Conservation (phyloP, 495 filamentous ascomycete species). For the Aspergillus sclerotioniger region DNA sequence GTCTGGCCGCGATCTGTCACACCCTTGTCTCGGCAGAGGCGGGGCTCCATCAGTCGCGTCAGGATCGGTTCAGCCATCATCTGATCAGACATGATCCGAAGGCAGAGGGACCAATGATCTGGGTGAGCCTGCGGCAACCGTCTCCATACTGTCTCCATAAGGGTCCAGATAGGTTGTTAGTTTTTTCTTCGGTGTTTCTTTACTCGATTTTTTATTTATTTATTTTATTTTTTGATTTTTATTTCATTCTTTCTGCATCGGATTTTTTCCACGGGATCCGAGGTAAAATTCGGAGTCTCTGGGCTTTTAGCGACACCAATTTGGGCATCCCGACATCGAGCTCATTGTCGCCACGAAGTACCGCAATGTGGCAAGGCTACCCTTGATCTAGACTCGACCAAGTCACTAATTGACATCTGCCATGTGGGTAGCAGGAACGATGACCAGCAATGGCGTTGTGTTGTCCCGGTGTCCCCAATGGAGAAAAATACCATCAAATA, state of each 20-base stretch:
- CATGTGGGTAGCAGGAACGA: slow-evolving; percentile 10
- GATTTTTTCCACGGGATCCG: too few species aligned
- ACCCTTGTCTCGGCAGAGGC: neutral
- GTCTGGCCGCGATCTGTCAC: slow-evolving; percentile 1
- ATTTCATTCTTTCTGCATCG: too few species aligned
- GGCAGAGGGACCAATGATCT: neutral
- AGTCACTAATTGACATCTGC: slow-evolving; percentile 10
- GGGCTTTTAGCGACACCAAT: neutral
- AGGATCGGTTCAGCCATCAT: neutral
- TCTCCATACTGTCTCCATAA: neutral
- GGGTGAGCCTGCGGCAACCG: neutral
- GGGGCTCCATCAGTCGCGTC: neutral
- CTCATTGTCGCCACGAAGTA: neutral
- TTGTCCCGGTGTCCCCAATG: slow-evolving; percentile 1
- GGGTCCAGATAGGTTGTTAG: neutral
- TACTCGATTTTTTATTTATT: neutral
- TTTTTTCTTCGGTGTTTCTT: neutral
- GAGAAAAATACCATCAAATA: neutral
- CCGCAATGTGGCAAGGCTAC: slow-evolving; percentile 3
- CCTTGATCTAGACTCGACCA: slow-evolving; percentile 7
- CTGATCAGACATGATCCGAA: neutral
- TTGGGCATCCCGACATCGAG: neutral
- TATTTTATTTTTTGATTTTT: neutral
- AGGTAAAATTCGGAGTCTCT: neutral
- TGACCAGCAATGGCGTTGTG: slow-evolving; percentile 1